phyloP scores from a whole-genome alignment of 2,329 filamentous ascomycete genomes.

The Anthostomella pinea region DNA sequence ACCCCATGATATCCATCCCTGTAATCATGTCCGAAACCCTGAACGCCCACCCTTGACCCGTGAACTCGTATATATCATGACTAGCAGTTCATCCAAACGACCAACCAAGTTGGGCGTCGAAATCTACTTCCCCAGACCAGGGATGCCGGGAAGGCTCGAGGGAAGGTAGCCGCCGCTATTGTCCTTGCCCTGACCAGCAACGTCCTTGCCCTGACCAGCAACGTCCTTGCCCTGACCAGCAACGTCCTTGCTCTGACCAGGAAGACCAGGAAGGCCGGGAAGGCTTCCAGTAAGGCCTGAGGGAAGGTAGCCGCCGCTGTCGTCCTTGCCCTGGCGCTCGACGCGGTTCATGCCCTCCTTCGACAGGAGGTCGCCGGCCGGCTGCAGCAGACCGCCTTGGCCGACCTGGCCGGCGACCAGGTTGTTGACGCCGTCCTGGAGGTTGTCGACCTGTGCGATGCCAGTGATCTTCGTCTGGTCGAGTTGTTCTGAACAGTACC shows the following conservation, averaged over 20 bases:
- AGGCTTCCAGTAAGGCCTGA: too few relatives aligned
- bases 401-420: constrained; percentile 63
- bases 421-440: constrained; percentile 66
- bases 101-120: too few relatives aligned
- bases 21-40: too few relatives aligned
- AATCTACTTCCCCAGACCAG: not conserved
- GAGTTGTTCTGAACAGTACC: constrained; percentile 53
- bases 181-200: constrained; percentile 63
- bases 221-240: too few relatives aligned
- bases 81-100: too few relatives aligned
- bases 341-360: constrained; percentile 65
- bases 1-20: too few relatives aligned
- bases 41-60: too few relatives aligned
- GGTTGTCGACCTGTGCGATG: constrained; percentile 61
- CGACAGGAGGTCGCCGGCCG: constrained; percentile 58
- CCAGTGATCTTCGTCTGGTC: constrained; percentile 69
- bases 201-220: too few relatives aligned
- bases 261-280: constrained; percentile 14
- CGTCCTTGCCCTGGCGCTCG: constrained; percentile 63
- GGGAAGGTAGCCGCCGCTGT: constrained; percentile 48
- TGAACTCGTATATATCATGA: too few relatives aligned
- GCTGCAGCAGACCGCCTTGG: constrained; percentile 64
- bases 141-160: constrained; percentile 3
- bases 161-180: constrained; percentile 50
- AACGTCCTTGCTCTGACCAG: too few relatives aligned